Evolutionary conservation across 1,139 yeast genomes (phyloP).

Genomic region (Martiniozyma asiatica): DNA sequence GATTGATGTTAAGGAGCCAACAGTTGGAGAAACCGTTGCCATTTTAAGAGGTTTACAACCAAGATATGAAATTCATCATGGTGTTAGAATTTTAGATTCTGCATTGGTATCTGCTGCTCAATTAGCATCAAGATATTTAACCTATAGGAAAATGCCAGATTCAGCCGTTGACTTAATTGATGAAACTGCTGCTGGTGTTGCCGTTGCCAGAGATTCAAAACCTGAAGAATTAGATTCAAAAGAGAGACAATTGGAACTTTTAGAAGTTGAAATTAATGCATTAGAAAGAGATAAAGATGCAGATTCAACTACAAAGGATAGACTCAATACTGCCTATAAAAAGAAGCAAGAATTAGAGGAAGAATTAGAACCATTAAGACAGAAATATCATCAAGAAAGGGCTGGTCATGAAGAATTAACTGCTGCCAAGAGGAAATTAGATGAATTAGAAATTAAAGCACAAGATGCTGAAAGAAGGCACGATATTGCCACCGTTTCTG

Average conservation of each 20-base stretch:
- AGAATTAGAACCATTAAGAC: constrained; percentile 73
- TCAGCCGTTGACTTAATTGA: constrained; percentile 96
- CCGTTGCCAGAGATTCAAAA: constrained; percentile 94
- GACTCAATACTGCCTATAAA: constrained; percentile 67
- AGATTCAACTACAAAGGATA: constrained; percentile 75
- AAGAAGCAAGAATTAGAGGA: constrained; percentile 79
- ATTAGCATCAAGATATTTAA: constrained; percentile 85
- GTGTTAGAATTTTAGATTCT: constrained; percentile 90
- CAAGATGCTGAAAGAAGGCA: constrained; percentile 94
- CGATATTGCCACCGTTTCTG: constrained; percentile 92
- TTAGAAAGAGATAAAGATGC: constrained; percentile 92
- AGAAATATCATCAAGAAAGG: constrained; percentile 77
- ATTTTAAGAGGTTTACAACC: constrained; percentile 93
- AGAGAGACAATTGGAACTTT: constrained; percentile 82
- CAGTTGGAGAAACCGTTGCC: constrained; percentile 86
- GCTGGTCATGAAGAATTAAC: constrained; percentile 87
- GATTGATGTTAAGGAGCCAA: constrained; percentile 90
- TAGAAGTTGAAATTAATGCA: constrained; percentile 94
- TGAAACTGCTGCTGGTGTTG: constrained; percentile 95
- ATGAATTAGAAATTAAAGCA: constrained; percentile 86
- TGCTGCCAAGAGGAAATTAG: constrained; percentile 77
- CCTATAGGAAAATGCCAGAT: constrained; percentile 93
- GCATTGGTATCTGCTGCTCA: constrained; percentile 94
- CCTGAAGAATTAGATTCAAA: constrained; percentile 93
- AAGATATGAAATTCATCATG: constrained; percentile 94